Percentiles rank a stretch among this genome's conserved stretches.
phyloP scores from a whole-genome alignment of 495 filamentous ascomycete species.

The Tuber aestivum region DNA sequence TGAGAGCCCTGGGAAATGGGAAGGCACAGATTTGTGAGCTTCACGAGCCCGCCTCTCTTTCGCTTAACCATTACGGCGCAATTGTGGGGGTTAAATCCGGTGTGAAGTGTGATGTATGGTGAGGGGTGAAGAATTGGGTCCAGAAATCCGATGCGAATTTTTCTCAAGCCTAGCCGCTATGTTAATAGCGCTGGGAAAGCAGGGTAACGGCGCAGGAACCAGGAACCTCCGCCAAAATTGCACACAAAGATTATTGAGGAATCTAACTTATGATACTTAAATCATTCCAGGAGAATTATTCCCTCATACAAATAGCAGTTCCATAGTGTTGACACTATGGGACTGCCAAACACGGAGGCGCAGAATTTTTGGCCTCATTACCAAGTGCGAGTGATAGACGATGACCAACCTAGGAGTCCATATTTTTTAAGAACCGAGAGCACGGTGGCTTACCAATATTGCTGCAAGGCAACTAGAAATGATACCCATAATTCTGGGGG shows the following conservation, averaged over 20 bases:
- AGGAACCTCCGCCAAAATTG: no score
- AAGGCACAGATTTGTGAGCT: conserved; percentile 39
- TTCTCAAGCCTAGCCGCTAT: not conserved
- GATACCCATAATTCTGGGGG: not conserved
- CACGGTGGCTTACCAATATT: not conserved
- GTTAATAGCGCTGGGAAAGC: not conserved
- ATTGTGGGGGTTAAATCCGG: not conserved
- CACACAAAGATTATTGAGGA: not conserved
- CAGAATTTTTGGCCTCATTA: not conserved
- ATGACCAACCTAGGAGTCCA: not conserved
- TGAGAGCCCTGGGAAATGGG: not conserved
- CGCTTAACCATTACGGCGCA: conserved; percentile 37
- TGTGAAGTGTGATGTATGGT: not conserved
- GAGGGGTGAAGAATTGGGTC: not conserved
- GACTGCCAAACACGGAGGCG: not conserved
- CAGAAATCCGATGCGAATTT: not conserved
- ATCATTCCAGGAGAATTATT: not conserved
- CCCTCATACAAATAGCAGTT: not conserved
- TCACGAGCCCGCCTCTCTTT: conserved; percentile 42
- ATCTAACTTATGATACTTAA: not conserved
- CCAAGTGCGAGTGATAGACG: not conserved
- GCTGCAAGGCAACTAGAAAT: not conserved
- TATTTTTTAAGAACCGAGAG: not conserved
- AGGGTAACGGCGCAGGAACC: not conserved
- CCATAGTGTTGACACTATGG: not conserved